Conservation (phyloP, 2,329 filamentous ascomycete genomes). For the Fusarium nygamai region DNA sequence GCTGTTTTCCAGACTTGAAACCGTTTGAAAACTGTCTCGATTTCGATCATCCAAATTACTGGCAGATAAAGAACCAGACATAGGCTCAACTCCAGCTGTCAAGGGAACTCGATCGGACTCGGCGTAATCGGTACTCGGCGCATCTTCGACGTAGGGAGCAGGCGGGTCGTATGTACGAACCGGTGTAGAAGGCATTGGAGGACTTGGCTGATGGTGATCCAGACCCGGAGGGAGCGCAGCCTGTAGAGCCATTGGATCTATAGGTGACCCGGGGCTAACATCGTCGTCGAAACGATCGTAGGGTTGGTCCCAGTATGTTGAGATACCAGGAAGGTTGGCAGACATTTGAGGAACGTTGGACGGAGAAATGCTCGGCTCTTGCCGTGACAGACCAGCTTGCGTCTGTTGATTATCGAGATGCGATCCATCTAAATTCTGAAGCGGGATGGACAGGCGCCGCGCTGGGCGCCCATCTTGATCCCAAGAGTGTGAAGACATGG, state of each 20-base stretch:
- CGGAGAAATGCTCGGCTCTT: slow-evolving; percentile 15
- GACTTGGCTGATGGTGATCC: slow-evolving; percentile 42
- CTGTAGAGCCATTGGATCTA: slow-evolving; percentile 64
- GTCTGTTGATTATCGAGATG: slow-evolving; percentile 21
- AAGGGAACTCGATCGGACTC: slow-evolving; percentile 70
- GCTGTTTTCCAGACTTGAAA: slow-evolving; percentile 65
- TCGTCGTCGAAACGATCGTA: slow-evolving; percentile 53
- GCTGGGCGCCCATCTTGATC: slow-evolving; percentile 40
- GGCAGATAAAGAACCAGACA: slow-evolving; percentile 59
- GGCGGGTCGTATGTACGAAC: slow-evolving; percentile 44
- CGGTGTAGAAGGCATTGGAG: slow-evolving; percentile 36
- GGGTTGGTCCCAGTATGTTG: slow-evolving; percentile 64
- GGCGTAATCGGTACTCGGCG: slow-evolving; percentile 50
- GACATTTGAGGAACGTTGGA: slow-evolving; percentile 30
- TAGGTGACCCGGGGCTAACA: slow-evolving; percentile 57
- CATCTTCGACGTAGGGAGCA: slow-evolving; percentile 51
- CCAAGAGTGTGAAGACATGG: slow-evolving; percentile 47
- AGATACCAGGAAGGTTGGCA: slow-evolving; percentile 55
- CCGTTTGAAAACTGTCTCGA: slow-evolving; percentile 67
- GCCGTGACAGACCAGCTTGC: slow-evolving; percentile 12
- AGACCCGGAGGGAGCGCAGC: slow-evolving; percentile 65
- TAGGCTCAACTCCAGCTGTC: slow-evolving; percentile 65
- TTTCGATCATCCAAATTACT: slow-evolving; percentile 53
- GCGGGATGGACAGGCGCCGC: slow-evolving; percentile 69
- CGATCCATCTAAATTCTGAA: slow-evolving; percentile 66